These are phyloP conservation scores for Kalmusia sp. DNA, from an alignment of 2,329 filamentous ascomycete genomes.

Conservation along the genomic window DNA sequence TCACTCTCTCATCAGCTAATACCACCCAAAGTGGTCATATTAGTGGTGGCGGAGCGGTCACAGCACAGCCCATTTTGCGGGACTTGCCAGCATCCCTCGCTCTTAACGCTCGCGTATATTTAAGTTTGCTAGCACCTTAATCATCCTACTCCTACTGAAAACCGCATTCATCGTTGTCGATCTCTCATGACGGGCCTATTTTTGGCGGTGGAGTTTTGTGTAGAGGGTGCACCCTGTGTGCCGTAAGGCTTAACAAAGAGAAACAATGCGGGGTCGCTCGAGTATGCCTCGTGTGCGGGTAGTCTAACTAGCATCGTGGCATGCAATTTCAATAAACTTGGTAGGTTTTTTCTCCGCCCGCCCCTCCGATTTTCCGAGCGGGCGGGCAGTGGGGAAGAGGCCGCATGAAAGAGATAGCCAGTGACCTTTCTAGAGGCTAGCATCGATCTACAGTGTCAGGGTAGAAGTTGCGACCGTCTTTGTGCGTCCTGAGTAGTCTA, in stretches of 20 bases:
- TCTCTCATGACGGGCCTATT: neutral
- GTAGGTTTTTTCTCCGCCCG: constrained; percentile 8
- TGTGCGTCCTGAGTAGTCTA: no score
- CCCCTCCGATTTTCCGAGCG: constrained; percentile 1
- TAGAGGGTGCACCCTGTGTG: neutral
- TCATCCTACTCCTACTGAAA: constrained; percentile 3
- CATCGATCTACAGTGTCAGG: no score
- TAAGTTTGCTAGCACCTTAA: neutral
- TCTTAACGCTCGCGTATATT: constrained; percentile 5
- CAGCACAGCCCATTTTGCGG: constrained; percentile 4
- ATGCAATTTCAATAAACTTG: neutral
- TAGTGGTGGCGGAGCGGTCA: constrained; percentile 10
- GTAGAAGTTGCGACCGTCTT: no score
- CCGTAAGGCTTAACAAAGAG: neutral
- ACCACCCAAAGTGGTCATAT: neutral
- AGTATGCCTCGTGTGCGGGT: constrained; percentile 4
- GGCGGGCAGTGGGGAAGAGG: constrained; percentile 1
- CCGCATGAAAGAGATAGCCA: neutral
- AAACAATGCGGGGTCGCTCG: constrained; percentile 1
- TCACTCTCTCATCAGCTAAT: neutral
- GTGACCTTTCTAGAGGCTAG: no score
- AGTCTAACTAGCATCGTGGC: constrained; percentile 5
- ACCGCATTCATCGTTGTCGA: neutral
- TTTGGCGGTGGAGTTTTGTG: constrained; percentile 1
- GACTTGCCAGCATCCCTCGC: constrained; percentile 2